These are phyloP conservation scores for Cyathus striatus DNA, from an alignment of 768 basidiomycete genomes.

Conservation along the genomic window DNA sequence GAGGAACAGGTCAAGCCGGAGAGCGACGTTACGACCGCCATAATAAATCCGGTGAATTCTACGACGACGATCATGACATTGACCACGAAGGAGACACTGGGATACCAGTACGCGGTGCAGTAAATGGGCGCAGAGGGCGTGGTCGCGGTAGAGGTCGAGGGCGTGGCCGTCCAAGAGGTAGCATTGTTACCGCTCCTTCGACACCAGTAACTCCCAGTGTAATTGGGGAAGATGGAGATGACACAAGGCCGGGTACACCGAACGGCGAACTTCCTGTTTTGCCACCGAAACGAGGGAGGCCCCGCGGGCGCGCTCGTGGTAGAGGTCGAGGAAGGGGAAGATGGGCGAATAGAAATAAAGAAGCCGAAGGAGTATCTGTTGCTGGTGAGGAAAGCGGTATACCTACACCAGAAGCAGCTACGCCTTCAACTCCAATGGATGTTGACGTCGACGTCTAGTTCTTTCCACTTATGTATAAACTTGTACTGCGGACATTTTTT, in stretches of 20 bases:
- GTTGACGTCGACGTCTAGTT: constrained; percentile 15
- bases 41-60: constrained; percentile 62
- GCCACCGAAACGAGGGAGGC: constrained; percentile 23
- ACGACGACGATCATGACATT: constrained; percentile 66
- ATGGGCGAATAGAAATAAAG: constrained; percentile 22
- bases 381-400: constrained; percentile 25
- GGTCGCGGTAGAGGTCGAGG: constrained; percentile 20
- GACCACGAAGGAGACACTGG: constrained; percentile 38
- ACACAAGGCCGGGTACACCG: no score
- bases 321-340: constrained; percentile 31
- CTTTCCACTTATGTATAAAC: not conserved
- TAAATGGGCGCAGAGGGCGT: constrained; percentile 13
- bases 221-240: constrained; percentile 14
- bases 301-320: constrained; percentile 25
- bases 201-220: constrained; percentile 1
- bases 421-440: constrained; percentile 10
- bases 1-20: constrained; percentile 48
- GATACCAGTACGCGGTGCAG: constrained; percentile 8
- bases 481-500: constrained; percentile 2
- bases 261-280: constrained; percentile 5
- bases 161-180: constrained; percentile 20
- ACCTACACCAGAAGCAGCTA: constrained; percentile 13
- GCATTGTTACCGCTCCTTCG: constrained; percentile 8
- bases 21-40: constrained; percentile 50
- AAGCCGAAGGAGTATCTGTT: no score